A percentile compares a stretch with the other conserved stretches of the same genome.
Evolutionary conservation across 495 filamentous ascomycete genomes (phyloP).

Genomic region (Xylaria curta): DNA sequence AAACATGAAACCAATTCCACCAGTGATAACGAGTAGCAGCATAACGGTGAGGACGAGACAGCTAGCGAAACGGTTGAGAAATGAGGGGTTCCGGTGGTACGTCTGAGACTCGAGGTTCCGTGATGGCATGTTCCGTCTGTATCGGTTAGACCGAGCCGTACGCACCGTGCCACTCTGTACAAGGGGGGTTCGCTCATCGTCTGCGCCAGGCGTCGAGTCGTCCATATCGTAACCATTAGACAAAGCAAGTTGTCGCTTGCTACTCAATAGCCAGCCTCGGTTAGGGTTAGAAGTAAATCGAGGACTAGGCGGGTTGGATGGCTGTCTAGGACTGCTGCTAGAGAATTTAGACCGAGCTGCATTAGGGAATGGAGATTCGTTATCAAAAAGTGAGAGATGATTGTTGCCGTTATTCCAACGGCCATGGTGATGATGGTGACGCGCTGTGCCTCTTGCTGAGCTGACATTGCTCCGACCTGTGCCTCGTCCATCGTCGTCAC

Average conservation of each 20-base stretch:
- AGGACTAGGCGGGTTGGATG: slow-evolving; percentile 67
- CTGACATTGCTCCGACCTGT: slow-evolving; percentile 64
- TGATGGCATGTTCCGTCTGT: slow-evolving; percentile 61
- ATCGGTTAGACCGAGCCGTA: slow-evolving; percentile 65
- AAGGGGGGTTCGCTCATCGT: slow-evolving; percentile 90
- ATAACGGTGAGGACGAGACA: slow-evolving; percentile 78
- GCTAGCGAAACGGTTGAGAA: slow-evolving; percentile 75
- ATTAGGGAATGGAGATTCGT: slow-evolving; percentile 71
- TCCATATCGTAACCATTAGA: slow-evolving; percentile 60
- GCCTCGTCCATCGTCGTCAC: slow-evolving; percentile 68
- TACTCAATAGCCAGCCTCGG: slow-evolving; percentile 36
- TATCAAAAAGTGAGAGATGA: slow-evolving; percentile 76
- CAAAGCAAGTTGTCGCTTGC: slow-evolving; percentile 42
- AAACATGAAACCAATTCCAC: slow-evolving; percentile 83
- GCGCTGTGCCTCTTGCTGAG: slow-evolving; percentile 67
- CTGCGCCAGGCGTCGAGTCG: slow-evolving; percentile 67
- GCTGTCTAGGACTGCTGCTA: slow-evolving; percentile 56
- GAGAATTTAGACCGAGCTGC: slow-evolving; percentile 45
- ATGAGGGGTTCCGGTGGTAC: slow-evolving; percentile 64
- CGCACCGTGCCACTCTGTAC: slow-evolving; percentile 58
- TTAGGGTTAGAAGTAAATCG: slow-evolving; percentile 40
- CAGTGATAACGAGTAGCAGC: slow-evolving; percentile 76
- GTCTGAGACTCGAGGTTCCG: slow-evolving; percentile 80
- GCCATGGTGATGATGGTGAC: slow-evolving; percentile 70
- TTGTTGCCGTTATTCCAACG: slow-evolving; percentile 68